Base-by-base conservation (phyloP, 202 grass and related monocot species). In the Bolboschoenoplectus hybrid region DNA sequence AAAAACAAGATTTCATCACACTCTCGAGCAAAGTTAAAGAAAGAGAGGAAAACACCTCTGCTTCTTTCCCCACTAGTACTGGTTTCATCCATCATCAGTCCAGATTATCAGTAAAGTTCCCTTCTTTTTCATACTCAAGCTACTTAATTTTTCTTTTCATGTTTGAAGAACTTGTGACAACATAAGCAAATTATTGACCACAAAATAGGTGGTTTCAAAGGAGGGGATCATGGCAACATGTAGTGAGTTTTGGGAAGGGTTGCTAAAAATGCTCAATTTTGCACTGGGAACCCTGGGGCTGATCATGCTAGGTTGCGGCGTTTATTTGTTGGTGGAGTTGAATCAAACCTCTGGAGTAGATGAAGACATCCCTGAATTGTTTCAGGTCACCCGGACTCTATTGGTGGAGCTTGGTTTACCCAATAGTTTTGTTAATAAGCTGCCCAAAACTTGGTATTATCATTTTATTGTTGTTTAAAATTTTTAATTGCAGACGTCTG, bases 201-300 rank as follows among this genome's bases (percentile, higher is more conserved):
- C 9, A 55, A 7, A 53, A 14, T 64, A 82, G 62, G 41, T 3
- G 9, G 26, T 46, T 82, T 67, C 13, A 63, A 83, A 67, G 63
- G 26, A 52, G 12, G 3, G 1, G 6, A 55, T 83, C 45, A 94
- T 93, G 89, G 88, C 86, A 87, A 87, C 90, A 43, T 97, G 92
- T 74, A 55, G 86, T 51, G 91, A 89, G 12, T 97, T 94, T 83
- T 93, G 89, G 82, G 91, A 91, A 67, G 94, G 89, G 83, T 63
- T 97, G 62, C 87, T 97, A 26, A 94, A 88, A 87, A 66, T 97
- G 84, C 91, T 97, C 53, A 97, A 97, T 66, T 94, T 97, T 40
- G 40, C 94, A 62, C 91, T 97, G 61, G 89, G 87, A 74, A 77
- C 91, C 62, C 82, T 90, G 57, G 95, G 95, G 39, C 77, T 97